Percentiles rank a stretch among this genome's conserved stretches.
These are phyloP conservation scores for Hypsizygus ulmarius DNA, from an alignment of 1,284 basidiomycete species.

Conservation along the genomic window DNA sequence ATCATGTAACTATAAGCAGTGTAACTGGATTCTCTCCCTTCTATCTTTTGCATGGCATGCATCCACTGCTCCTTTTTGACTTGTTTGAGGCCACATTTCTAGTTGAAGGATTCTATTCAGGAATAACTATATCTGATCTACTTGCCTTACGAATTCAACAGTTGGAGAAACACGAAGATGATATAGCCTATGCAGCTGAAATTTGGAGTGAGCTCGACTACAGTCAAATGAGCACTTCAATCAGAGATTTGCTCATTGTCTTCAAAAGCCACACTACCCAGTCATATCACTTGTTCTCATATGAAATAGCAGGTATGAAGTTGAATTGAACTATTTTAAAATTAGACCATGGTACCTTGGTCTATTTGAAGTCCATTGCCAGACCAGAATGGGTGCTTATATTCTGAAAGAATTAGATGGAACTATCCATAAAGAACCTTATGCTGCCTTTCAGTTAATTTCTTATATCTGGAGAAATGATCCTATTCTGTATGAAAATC, in stretches of 20 bases:
- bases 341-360: conserved; percentile 25
- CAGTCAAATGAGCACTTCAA: too few species aligned
- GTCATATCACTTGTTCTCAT: too few species aligned
- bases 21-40: conserved; percentile 20
- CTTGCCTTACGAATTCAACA: conserved; percentile 12
- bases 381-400: conserved; percentile 20
- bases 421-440: conserved; percentile 13
- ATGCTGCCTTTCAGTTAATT: conserved; percentile 29
- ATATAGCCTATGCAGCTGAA: too few species aligned
- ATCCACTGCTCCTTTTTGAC: conserved; percentile 22
- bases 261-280: too few species aligned
- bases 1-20: conserved; percentile 17
- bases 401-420: conserved; percentile 31
- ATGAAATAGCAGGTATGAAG: too few species aligned
- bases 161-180: too few species aligned
- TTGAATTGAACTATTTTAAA: conserved; percentile 15
- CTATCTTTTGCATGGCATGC: conserved; percentile 17
- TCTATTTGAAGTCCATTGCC: conserved; percentile 20
- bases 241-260: too few species aligned
- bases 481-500: not conserved
- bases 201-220: too few species aligned
- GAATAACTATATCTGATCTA: conserved; percentile 13
- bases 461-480: conserved; percentile 21
- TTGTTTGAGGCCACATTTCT: conserved; percentile 19
- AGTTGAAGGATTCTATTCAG: conserved; percentile 12